phyloP scores from a whole-genome alignment of 2,329 filamentous ascomycete genomes.

The Botrytis squamosa region DNA sequence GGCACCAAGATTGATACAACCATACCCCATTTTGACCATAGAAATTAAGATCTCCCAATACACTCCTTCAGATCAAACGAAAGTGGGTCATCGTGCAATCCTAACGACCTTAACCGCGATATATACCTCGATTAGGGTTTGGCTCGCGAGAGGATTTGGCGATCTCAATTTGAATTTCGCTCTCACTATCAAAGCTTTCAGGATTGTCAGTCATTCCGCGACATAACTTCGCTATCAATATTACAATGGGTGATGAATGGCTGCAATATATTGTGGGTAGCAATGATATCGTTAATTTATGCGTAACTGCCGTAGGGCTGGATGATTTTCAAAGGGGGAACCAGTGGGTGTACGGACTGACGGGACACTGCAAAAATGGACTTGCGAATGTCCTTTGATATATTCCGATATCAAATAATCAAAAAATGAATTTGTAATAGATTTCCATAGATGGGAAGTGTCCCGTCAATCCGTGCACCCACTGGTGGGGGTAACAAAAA shows the following conservation, averaged over 20 bases:
- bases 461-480: no score
- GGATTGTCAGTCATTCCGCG: no score
- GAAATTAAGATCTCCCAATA: neutral
- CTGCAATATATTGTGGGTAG: neutral
- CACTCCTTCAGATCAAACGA: neutral
- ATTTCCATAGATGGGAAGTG: no score
- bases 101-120: neutral
- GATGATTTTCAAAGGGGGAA: no score
- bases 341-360: no score
- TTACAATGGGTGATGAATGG: neutral
- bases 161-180: no score
- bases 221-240: neutral
- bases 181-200: neutral
- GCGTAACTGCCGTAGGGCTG: neutral
- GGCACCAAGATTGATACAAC: neutral
- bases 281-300: neutral
- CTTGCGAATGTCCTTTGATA: no score
- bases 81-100: neutral
- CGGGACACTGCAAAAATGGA: no score
- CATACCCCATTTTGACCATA: neutral
- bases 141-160: neutral
- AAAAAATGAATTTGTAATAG: no score
- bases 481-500: no score
- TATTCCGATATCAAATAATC: no score
- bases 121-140: neutral